Evolutionary conservation across 1,284 basidiomycete genomes (phyloP).

Genomic region (Ceratobasidium sp.): DNA sequence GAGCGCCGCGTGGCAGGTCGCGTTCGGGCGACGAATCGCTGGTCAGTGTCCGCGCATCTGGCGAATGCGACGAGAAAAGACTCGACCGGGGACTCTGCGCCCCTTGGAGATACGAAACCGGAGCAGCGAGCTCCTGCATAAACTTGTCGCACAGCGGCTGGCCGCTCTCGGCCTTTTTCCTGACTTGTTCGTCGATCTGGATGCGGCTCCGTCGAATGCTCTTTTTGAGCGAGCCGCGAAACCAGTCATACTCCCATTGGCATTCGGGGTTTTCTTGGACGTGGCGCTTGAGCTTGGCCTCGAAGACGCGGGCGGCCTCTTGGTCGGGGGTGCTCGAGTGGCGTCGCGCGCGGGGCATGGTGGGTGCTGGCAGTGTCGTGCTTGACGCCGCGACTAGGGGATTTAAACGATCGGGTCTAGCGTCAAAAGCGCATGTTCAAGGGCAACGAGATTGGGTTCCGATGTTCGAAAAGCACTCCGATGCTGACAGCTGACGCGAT

Average conservation of each 20-base stretch:
- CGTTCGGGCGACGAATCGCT: background rate
- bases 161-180: background rate
- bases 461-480: background rate
- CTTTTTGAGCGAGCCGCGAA: background rate
- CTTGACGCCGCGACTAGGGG: background rate
- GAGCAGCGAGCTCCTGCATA: background rate
- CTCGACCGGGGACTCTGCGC: too few species aligned
- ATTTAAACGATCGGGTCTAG: background rate
- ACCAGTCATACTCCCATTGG: conserved; percentile 27
- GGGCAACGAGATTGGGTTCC: background rate
- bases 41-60: background rate
- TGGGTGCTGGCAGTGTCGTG: background rate
- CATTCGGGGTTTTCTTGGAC: conserved; percentile 3
- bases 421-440: too few species aligned
- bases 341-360: background rate
- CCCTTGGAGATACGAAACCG: background rate
- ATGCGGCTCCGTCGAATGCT: background rate
- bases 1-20: background rate
- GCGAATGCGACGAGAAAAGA: too few species aligned
- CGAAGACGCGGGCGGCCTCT: conserved; percentile 13
- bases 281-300: conserved; percentile 4
- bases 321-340: conserved; percentile 14
- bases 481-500: background rate
- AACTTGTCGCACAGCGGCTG: conserved; percentile 1
- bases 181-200: background rate